phyloP scores from a whole-genome alignment of 345 rosid genomes.

The Citrus medica region DNA sequence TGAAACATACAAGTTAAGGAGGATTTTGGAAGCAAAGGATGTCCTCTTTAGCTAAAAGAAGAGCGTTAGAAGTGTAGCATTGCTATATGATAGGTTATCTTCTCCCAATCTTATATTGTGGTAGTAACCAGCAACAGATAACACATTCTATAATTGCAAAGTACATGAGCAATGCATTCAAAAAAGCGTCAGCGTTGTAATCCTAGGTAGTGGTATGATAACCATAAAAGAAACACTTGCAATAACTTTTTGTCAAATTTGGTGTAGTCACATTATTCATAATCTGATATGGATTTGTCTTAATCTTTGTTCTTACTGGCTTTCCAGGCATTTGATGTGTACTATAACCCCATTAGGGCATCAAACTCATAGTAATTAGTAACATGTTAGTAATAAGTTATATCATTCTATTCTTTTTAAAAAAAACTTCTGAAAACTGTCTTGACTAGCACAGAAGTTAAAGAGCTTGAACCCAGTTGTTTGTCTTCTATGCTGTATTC shows the following conservation, averaged over 20 bases:
- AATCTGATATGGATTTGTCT: neutral
- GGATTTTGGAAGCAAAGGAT: neutral
- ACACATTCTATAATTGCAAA: neutral
- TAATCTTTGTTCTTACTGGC: neutral
- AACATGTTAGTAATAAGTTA: neutral
- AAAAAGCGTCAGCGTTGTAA: neutral
- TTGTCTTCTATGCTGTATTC: neutral
- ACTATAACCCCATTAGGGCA: neutral
- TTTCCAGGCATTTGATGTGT: neutral
- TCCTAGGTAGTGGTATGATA: neutral
- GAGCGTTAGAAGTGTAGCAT: neutral
- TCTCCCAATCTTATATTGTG: neutral
- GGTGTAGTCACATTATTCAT: neutral
- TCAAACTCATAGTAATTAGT: neutral
- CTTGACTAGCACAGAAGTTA: neutral
- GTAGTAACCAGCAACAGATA: neutral
- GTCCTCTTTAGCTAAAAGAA: neutral
- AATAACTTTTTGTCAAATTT: neutral
- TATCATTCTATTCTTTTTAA: too few species aligned
- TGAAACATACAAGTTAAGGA: neutral
- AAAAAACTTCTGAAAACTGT: neutral
- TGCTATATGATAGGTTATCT: neutral
- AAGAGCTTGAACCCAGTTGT: neutral
- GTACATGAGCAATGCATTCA: neutral
- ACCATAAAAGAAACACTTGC: neutral